These are phyloP conservation scores for Pistacia atlantica DNA, from an alignment of 345 rosid genomes.

Conservation along the genomic window DNA sequence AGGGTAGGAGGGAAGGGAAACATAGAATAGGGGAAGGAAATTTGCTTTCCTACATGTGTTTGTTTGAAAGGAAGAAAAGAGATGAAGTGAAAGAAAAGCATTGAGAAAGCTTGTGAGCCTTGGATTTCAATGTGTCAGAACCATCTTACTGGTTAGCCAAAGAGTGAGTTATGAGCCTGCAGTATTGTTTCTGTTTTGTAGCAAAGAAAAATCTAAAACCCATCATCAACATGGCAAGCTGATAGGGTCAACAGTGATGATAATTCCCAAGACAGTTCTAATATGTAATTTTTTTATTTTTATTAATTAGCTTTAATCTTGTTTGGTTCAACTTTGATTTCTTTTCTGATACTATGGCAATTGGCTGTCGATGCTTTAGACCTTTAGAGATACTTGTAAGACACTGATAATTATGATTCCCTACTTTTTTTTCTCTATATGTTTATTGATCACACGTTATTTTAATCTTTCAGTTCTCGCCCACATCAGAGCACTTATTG, in stretches of 20 bases:
- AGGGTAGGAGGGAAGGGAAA: neutral
- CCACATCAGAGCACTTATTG: conserved; percentile 67
- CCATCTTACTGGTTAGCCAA: neutral
- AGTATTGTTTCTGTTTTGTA: neutral
- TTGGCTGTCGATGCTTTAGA: neutral
- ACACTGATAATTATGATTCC: neutral
- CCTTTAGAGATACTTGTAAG: neutral
- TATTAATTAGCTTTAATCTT: neutral
- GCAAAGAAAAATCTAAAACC: neutral
- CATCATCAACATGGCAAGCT: neutral
- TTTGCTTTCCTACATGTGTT: neutral
- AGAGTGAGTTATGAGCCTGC: neutral
- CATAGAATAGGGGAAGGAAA: neutral
- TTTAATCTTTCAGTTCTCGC: conserved; percentile 56
- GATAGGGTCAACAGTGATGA: neutral
- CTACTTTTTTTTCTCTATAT: neutral
- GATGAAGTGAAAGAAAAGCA: neutral
- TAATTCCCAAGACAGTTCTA: neutral
- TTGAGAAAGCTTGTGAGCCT: neutral
- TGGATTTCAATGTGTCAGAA: neutral
- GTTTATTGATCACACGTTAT: neutral
- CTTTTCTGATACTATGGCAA: neutral
- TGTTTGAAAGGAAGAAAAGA: neutral
- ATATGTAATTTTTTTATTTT: neutral
- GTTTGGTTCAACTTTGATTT: neutral